These are phyloP conservation scores for Melanomma pulvis-pyrius DNA, from an alignment of 495 filamentous ascomycete genomes.

Conservation along the genomic window DNA sequence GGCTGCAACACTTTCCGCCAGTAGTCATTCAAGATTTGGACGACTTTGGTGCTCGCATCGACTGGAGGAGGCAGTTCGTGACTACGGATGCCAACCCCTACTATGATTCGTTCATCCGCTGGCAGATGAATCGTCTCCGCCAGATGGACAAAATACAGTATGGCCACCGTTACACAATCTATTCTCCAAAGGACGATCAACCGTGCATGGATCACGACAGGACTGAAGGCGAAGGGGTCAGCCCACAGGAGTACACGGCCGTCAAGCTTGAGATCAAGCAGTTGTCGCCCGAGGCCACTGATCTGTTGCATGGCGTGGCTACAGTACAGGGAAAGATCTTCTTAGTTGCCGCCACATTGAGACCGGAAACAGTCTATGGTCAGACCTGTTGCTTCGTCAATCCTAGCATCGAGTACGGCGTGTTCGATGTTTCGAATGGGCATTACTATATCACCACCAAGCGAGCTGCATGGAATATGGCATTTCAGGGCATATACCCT, in stretches of 20 bases:
- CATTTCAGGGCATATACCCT: conserved; percentile 85
- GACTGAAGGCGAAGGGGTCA: conserved; percentile 85
- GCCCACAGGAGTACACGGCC: conserved; percentile 88
- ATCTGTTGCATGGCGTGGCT: too few species aligned
- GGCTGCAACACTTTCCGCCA: conserved; percentile 83
- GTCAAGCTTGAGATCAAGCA: conserved; percentile 88
- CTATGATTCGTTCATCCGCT: conserved; percentile 95
- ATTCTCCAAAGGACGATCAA: conserved; percentile 95
- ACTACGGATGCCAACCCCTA: conserved; percentile 98
- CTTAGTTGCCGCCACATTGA: conserved; percentile 86
- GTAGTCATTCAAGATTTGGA: conserved; percentile 76
- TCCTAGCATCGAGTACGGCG: conserved; percentile 82
- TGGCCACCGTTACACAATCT: conserved; percentile 91
- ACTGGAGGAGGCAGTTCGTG: conserved; percentile 89
- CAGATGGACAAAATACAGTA: conserved; percentile 93
- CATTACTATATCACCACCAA: conserved; percentile 87
- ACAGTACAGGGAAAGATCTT: too few species aligned
- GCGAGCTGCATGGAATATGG: conserved; percentile 91
- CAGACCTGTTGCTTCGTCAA: conserved; percentile 96
- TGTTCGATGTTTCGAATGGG: conserved; percentile 80
- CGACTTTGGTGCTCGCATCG: conserved; percentile 81
- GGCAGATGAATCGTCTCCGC: conserved; percentile 94
- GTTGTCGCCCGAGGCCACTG: conserved; percentile 78
- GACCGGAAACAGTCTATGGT: conserved; percentile 99
- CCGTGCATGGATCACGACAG: conserved; percentile 98